Evolutionary conservation across 2,329 filamentous ascomycete genomes (phyloP).

Genomic region (Aspergillus sp.): DNA sequence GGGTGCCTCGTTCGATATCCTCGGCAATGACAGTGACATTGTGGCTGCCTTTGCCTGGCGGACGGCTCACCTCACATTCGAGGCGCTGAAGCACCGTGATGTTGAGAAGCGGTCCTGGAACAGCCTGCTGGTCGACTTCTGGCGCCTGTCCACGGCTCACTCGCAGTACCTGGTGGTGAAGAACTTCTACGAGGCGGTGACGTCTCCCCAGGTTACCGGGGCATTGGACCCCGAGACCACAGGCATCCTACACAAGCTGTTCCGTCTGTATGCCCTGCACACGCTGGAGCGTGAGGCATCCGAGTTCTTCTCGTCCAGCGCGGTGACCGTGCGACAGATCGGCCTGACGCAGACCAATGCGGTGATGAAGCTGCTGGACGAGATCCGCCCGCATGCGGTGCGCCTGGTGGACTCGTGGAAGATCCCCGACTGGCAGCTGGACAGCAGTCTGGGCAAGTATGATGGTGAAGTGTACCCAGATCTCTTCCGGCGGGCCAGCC

Average conservation of each 20-base stretch:
- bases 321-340: constrained; percentile 72
- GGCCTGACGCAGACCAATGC: constrained; percentile 66
- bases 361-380: constrained; percentile 69
- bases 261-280: constrained; percentile 65
- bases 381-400: constrained; percentile 73
- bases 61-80: constrained; percentile 71
- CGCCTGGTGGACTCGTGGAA: constrained; percentile 72
- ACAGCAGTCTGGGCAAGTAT: constrained; percentile 67
- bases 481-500: constrained; percentile 70
- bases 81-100: constrained; percentile 72
- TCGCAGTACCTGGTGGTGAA: constrained; percentile 77
- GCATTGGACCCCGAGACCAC: constrained; percentile 61
- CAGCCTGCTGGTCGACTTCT: constrained; percentile 75
- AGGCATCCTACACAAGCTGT: constrained; percentile 64
- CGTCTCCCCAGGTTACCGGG: constrained; percentile 53
- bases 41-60: constrained; percentile 76
- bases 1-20: constrained; percentile 72
- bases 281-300: constrained; percentile 69
- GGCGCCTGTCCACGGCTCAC: constrained; percentile 72
- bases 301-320: constrained; percentile 71
- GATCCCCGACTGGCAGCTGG: constrained; percentile 77
- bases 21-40: constrained; percentile 69
- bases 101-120: constrained; percentile 77
- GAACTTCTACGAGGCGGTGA: constrained; percentile 73
- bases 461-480: constrained; percentile 79